Conservation (phyloP, 1,139 yeast genomes). For the Yamadazyma mexicana region DNA sequence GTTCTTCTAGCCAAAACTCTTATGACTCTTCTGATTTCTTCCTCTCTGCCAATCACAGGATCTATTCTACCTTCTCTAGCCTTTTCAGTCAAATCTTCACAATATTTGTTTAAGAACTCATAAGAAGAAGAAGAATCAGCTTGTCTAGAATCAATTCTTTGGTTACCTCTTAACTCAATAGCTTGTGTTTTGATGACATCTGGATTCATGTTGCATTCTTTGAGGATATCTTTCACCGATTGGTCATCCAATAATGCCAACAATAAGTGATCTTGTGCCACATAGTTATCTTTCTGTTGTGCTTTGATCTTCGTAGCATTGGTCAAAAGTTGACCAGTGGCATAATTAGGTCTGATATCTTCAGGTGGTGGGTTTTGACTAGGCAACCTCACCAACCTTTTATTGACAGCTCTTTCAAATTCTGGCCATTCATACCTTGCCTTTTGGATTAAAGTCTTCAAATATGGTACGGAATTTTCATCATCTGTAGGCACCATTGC, state of each 20-base stretch:
- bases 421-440: constrained; percentile 86
- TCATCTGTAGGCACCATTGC: constrained; percentile 82
- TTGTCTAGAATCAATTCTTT: constrained; percentile 87
- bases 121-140: constrained; percentile 87
- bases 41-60: constrained; percentile 99
- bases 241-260: constrained; percentile 82
- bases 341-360: constrained; percentile 67
- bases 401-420: constrained; percentile 78
- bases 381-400: constrained; percentile 79
- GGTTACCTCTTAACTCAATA: constrained; percentile 84
- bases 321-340: constrained; percentile 67
- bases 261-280: constrained; percentile 92
- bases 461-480: constrained; percentile 68
- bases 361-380: constrained; percentile 86
- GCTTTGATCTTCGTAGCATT: constrained; percentile 73
- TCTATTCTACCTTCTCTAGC: constrained; percentile 94
- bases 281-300: constrained; percentile 85
- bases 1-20: constrained; percentile 94
- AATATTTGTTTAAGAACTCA: constrained; percentile 87
- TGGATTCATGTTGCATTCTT: constrained; percentile 66
- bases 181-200: constrained; percentile 80
- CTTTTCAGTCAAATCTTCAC: constrained; percentile 87
- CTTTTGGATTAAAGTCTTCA: constrained; percentile 82
- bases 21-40: constrained; percentile 92
- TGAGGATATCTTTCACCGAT: constrained; percentile 68